Evolutionary conservation across 139 green algal species (phyloP), one percentile per base, ranked within the genome.

Genomic region (Chlorella sp.): DNA sequence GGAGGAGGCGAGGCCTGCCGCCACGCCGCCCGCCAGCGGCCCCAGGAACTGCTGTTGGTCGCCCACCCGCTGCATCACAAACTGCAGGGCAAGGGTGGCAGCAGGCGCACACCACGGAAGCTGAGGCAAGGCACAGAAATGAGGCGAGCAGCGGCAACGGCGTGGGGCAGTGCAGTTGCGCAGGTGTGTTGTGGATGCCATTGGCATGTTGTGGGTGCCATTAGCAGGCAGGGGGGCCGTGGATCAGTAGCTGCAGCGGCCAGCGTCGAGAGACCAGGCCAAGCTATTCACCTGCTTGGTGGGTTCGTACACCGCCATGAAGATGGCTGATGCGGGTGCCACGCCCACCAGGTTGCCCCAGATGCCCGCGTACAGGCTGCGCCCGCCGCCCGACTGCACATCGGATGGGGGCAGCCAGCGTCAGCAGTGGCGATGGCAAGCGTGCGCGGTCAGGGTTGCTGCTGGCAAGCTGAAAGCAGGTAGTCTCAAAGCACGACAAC

Each of bases 281-380:
- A 69, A 36, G 32, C 65, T 22, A 34, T 30, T 34, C 79, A 84
- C 79, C 79, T 84, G 64, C 88, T 99, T 99, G 17, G 94, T 85
- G 0, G 96, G 96, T 89, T 99, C 97, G 83, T 99, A 99, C 32
- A 98, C 93, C 1, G 92, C 92, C 89, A 99, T 98, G 89, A 98
- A 98, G 72, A 99, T 90, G 38, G 96, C 97, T n/a, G 93, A 96
- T 1, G 96, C 93, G 17, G 97, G 97, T 1, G 92, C 93, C 20
- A 98, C 94, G n/a, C 91, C 91, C 36, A 79, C 94, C 58, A 98
- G 91, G 86, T 98, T 98, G 76, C 95, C 95, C 91, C 89, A 94
- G 38, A 98, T 69, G 36, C 95, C 95, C 46, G 93, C 90, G 83
- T 99, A 99, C 83, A 99, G 91, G 13, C 82, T 92, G 76, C 93